phyloP scores from a whole-genome alignment of 1,139 yeast genomes.

The Kurtzmaniella quercitrusa region DNA sequence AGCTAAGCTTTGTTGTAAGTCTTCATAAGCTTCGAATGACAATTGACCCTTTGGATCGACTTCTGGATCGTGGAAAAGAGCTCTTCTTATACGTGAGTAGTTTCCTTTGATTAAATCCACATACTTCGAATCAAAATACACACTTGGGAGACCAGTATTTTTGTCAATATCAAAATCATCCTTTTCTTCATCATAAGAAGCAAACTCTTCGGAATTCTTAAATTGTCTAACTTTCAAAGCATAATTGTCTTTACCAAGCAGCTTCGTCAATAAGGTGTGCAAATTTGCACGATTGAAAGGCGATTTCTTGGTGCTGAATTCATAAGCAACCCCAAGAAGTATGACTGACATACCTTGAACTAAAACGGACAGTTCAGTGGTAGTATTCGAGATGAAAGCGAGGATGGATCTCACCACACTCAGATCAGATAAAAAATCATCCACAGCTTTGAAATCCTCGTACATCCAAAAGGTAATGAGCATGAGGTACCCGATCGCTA shows the following conservation, averaged over 20 bases:
- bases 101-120: conserved; percentile 68
- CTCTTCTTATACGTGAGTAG: conserved; percentile 60
- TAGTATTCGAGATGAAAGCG: conserved; percentile 60
- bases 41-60: conserved; percentile 65
- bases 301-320: conserved; percentile 69
- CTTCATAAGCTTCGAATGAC: conserved; percentile 69
- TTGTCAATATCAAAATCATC: conserved; percentile 44
- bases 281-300: conserved; percentile 67
- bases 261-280: conserved; percentile 55
- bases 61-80: conserved; percentile 72
- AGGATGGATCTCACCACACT: conserved; percentile 65
- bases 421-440: conserved; percentile 69
- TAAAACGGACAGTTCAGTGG: conserved; percentile 53
- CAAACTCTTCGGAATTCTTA: conserved; percentile 53
- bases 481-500: conserved; percentile 76
- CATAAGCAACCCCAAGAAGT: conserved; percentile 74
- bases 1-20: conserved; percentile 42
- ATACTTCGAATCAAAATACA: conserved; percentile 65
- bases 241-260: conserved; percentile 82
- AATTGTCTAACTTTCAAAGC: conserved; percentile 70
- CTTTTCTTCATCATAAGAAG: conserved; percentile 48
- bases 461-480: conserved; percentile 72
- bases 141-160: conserved; percentile 76
- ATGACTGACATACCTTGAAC: conserved; percentile 75
- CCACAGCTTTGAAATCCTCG: conserved; percentile 72